Percentiles rank a stretch among this genome's conserved stretches.
Evolutionary conservation across 768 basidiomycete species (phyloP).

Genomic region (Pleurotus salmoneostramineus): DNA sequence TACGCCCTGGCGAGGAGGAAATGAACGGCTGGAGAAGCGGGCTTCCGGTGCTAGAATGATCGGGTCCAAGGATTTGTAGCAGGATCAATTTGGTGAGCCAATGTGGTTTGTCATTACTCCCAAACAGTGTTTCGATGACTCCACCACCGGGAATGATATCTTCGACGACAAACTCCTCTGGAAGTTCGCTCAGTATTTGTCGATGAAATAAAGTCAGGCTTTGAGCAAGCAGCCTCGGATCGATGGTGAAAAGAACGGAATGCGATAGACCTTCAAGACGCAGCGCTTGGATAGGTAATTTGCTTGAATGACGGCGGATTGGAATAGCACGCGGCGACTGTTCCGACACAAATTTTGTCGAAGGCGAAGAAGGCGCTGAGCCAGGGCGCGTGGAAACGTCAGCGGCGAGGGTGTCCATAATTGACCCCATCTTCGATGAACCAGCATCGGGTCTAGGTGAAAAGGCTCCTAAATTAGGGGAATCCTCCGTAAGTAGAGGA

Average conservation of each 20-base stretch:
- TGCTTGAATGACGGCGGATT: background rate
- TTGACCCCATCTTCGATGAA: conserved; percentile 29
- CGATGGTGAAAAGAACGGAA: conserved; percentile 61
- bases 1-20: conserved; percentile 20
- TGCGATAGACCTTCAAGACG: conserved; percentile 66
- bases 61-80: conserved; percentile 64
- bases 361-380: conserved; percentile 14
- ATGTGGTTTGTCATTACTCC: conserved; percentile 68
- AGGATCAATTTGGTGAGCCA: conserved; percentile 78
- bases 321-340: conserved; percentile 14
- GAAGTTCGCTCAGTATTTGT: conserved; percentile 43
- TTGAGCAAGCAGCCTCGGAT: conserved; percentile 54
- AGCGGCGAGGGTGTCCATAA: conserved; percentile 40
- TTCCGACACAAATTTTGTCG: conserved; percentile 20
- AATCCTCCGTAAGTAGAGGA: conserved; percentile 35
- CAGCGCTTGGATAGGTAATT: conserved; percentile 47
- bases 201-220: conserved; percentile 65
- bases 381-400: conserved; percentile 7
- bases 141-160: conserved; percentile 32
- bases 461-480: conserved; percentile 46
- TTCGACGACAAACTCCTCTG: conserved; percentile 47
- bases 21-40: conserved; percentile 8
- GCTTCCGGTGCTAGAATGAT: conserved; percentile 31
- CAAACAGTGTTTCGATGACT: conserved; percentile 44
- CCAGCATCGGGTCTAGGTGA: conserved; percentile 49